These are phyloP conservation scores for Eleusine coracana DNA, from an alignment of 176 grass and related monocot genomes.

Conservation along the genomic window DNA sequence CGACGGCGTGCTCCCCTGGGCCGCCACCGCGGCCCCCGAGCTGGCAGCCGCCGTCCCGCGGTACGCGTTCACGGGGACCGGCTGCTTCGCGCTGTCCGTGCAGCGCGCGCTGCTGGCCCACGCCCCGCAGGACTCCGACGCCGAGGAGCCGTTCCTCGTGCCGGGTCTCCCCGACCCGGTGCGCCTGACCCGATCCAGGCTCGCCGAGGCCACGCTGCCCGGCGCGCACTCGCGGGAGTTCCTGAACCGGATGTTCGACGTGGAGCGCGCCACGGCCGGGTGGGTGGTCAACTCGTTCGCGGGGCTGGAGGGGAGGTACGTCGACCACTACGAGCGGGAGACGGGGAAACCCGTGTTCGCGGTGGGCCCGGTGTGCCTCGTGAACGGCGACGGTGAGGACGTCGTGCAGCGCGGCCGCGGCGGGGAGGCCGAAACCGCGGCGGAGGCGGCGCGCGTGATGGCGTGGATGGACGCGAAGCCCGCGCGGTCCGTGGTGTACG, in stretches of 20 bases:
- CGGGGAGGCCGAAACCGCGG: background rate
- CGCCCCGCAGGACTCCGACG: constrained; percentile 43
- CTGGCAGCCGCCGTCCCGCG: constrained; percentile 39
- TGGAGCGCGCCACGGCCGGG: constrained; percentile 53
- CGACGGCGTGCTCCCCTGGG: constrained; percentile 69
- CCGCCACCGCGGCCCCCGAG: constrained; percentile 46
- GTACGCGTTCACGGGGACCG: constrained; percentile 63
- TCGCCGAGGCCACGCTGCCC: constrained; percentile 63
- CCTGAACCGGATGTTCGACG: constrained; percentile 47
- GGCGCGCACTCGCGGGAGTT: constrained; percentile 50
- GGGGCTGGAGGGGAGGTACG: constrained; percentile 54
- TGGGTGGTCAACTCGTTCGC: constrained; percentile 76
- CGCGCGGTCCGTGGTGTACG: constrained; percentile 63
- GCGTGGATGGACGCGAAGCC: constrained; percentile 56
- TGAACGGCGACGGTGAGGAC: constrained; percentile 47
- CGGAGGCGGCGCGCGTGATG: constrained; percentile 43
- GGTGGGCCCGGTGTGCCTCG: constrained; percentile 58
- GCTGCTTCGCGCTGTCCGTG: constrained; percentile 71
- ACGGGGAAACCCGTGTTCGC: constrained; percentile 66
- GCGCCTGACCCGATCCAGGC: constrained; percentile 52
- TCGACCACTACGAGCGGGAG: constrained; percentile 62
- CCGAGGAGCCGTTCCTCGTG: constrained; percentile 61
- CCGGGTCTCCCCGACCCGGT: constrained; percentile 50
- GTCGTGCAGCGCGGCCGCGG: constrained; percentile 48
- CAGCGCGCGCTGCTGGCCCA: constrained; percentile 53